A percentile compares a stretch with the other conserved stretches of the same genome.
These are phyloP conservation scores for Ilyonectria destructans DNA, from an alignment of 2,329 filamentous ascomycete species.

Conservation along the genomic window DNA sequence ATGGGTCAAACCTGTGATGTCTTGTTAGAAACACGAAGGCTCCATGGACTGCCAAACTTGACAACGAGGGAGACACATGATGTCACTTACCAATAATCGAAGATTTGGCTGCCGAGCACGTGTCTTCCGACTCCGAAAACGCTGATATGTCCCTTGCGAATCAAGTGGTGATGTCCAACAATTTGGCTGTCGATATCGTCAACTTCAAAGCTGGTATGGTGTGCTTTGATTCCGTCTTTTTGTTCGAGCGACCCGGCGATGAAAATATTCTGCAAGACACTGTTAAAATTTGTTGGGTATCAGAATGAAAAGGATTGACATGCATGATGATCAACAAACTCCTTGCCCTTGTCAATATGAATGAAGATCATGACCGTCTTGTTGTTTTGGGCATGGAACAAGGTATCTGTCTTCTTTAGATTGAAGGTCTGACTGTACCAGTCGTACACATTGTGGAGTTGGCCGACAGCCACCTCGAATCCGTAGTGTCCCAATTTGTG, in stretches of 20 bases:
- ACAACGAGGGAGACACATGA: not conserved
- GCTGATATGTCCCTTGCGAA: constrained; percentile 15
- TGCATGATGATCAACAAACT: constrained; percentile 28
- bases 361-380: constrained; percentile 30
- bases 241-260: constrained; percentile 24
- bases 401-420: constrained; percentile 14
- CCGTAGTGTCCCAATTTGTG: constrained; percentile 34
- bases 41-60: not conserved
- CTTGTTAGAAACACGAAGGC: not conserved
- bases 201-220: constrained; percentile 28
- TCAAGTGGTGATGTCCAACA: constrained; percentile 20
- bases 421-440: constrained; percentile 27
- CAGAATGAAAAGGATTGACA: not conserved
- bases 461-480: constrained; percentile 19
- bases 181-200: constrained; percentile 27
- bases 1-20: constrained; percentile 22
- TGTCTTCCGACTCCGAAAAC: constrained; percentile 29
- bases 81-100: constrained; percentile 25
- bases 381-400: constrained; percentile 15
- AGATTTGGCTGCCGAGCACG: constrained; percentile 29
- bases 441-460: constrained; percentile 10
- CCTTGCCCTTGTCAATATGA: constrained; percentile 26
- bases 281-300: not conserved
- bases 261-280: constrained; percentile 10
- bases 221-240: constrained; percentile 29